Percentiles rank a stretch among this genome's conserved stretches.
phyloP scores from a whole-genome alignment of 768 basidiomycete genomes.

The Fistulinella prunicolor region DNA sequence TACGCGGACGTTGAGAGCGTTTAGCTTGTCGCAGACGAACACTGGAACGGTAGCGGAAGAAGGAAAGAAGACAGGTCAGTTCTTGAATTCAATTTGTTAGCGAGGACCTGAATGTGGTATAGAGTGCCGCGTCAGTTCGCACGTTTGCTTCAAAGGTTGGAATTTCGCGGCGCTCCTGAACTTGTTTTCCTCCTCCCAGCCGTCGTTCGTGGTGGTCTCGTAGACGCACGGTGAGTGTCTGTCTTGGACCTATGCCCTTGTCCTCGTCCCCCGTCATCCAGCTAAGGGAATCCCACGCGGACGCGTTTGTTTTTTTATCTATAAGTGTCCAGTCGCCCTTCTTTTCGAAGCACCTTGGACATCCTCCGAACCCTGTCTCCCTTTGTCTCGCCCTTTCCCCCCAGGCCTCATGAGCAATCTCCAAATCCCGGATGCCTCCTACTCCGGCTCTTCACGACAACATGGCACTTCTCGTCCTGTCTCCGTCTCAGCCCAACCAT shows the following conservation, averaged over 20 bases:
- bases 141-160: conserved; percentile 25
- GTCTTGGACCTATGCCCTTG: conserved; percentile 7
- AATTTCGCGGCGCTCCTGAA: conserved; percentile 12
- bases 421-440: conserved; percentile 44
- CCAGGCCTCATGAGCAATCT: conserved; percentile 31
- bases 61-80: conserved; percentile 9
- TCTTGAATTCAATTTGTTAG: background rate
- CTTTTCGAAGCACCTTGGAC: too few species aligned
- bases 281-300: conserved; percentile 13
- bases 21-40: background rate
- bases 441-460: conserved; percentile 46
- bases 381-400: background rate
- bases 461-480: conserved; percentile 46
- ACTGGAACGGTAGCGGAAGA: background rate
- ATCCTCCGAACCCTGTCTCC: background rate
- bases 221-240: conserved; percentile 15
- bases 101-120: conserved; percentile 7
- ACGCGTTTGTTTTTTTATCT: conserved; percentile 27
- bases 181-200: conserved; percentile 15
- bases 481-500: conserved; percentile 55
- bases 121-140: conserved; percentile 26
- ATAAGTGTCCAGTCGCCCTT: conserved; percentile 10
- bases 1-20: background rate
- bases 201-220: conserved; percentile 2
- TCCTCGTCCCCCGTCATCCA: conserved; percentile 14